Evolutionary conservation across 139 green algal species (phyloP).

Genomic region (Chlorella sp.): DNA sequence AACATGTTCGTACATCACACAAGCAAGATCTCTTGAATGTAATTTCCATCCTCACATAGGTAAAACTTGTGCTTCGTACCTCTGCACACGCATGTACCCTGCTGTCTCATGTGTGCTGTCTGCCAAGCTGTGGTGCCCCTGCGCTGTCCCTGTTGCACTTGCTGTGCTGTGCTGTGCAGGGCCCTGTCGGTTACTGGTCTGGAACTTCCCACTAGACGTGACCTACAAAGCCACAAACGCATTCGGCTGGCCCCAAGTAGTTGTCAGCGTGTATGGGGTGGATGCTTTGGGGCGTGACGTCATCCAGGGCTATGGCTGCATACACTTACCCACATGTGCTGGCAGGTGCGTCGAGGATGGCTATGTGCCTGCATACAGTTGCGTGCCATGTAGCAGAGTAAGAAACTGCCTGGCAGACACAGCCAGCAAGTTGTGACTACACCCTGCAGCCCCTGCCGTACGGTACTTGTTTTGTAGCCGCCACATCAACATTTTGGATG

Average conservation of each 20-base stretch:
- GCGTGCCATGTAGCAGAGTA: no score
- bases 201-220: slow-evolving; percentile 77
- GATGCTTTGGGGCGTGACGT: slow-evolving; percentile 65
- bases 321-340: slow-evolving; percentile 59
- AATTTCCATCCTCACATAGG: no score
- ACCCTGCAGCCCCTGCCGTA: no score
- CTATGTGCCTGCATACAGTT: no score
- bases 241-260: slow-evolving; percentile 75
- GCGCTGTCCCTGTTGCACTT: neutral
- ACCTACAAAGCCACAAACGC: slow-evolving; percentile 71
- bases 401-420: no score
- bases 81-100: no score
- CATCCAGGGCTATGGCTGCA: slow-evolving; percentile 69
- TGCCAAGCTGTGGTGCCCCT: no score
- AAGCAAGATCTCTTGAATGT: neutral
- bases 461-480: no score
- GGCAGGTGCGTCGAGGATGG: slow-evolving; percentile 59
- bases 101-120: no score
- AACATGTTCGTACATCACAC: neutral
- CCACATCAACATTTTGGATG: no score
- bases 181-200: slow-evolving; percentile 47
- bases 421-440: no score
- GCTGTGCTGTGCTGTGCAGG: slow-evolving; percentile 21
- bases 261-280: slow-evolving; percentile 69
- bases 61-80: no score